These are phyloP conservation scores for Pseudozyma tsukubaensis DNA, from an alignment of 1,284 basidiomycete species.

Conservation along the genomic window DNA sequence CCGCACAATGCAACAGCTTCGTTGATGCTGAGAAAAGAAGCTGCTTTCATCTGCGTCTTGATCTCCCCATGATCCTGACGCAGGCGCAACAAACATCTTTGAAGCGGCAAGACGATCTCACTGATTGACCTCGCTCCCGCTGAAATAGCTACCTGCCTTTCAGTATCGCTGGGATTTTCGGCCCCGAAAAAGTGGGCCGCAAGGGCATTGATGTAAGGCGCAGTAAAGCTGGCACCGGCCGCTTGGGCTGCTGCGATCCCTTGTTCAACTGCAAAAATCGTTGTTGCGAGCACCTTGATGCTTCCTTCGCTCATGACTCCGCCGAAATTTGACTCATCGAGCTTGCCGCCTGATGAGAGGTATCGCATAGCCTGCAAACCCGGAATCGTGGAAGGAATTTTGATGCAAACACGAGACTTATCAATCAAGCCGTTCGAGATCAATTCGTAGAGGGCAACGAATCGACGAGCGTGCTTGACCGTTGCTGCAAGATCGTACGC, in stretches of 20 bases:
- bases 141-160: not conserved
- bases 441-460: slow-evolving; percentile 33
- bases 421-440: slow-evolving; percentile 8
- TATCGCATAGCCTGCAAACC: slow-evolving; percentile 39
- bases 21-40: slow-evolving; percentile 18
- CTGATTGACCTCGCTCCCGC: slow-evolving; percentile 11
- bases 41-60: slow-evolving; percentile 24
- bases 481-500: slow-evolving; percentile 22
- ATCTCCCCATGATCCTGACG: slow-evolving; percentile 10
- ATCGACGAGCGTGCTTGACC: slow-evolving; percentile 23
- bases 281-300: slow-evolving; percentile 31
- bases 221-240: slow-evolving; percentile 15
- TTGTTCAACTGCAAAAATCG: slow-evolving; percentile 32
- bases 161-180: slow-evolving; percentile 3
- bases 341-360: slow-evolving; percentile 23
- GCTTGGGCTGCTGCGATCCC: slow-evolving; percentile 34
- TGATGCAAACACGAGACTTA: slow-evolving; percentile 23
- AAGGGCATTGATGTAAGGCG: slow-evolving; percentile 37
- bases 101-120: slow-evolving; percentile 23
- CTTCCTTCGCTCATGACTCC: slow-evolving; percentile 15
- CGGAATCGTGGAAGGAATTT: slow-evolving; percentile 26
- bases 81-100: slow-evolving; percentile 15
- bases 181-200: slow-evolving; percentile 29
- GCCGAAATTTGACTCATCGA: slow-evolving; percentile 23
- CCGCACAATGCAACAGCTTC: slow-evolving; percentile 25